These are phyloP conservation scores for Pezizomycotina sp. DNA, from an alignment of 2,329 filamentous ascomycete species.

Conservation along the genomic window DNA sequence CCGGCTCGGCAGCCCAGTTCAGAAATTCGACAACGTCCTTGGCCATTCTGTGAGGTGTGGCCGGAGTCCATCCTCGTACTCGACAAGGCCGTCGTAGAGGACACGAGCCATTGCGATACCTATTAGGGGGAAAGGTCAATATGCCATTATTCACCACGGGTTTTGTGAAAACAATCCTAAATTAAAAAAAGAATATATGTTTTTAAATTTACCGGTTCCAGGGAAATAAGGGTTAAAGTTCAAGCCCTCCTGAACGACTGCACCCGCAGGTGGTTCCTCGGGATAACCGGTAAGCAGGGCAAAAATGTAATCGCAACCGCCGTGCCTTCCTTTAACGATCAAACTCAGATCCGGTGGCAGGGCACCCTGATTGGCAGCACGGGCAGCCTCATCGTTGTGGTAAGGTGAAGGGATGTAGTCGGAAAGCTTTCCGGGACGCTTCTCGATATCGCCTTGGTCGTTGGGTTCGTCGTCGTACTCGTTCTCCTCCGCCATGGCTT, in stretches of 20 bases:
- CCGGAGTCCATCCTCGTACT: conserved; percentile 96
- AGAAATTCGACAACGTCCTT: conserved; percentile 98
- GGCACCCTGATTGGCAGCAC: conserved; percentile 95
- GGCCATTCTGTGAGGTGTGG: conserved; percentile 95
- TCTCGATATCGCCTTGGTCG: conserved; percentile 93
- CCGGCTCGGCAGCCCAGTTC: conserved; percentile 96
- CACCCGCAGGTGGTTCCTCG: conserved; percentile 84
- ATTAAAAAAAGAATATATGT: conserved; percentile 2
- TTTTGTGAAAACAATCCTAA: background rate
- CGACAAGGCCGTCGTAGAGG: conserved; percentile 88
- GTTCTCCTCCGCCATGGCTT: conserved; percentile 90
- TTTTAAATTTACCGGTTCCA: conserved; percentile 53
- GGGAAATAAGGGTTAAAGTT: conserved; percentile 99
- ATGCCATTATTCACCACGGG: background rate
- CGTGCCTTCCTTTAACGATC: conserved; percentile 95
- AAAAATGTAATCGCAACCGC: conserved; percentile 98
- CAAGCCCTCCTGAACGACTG: conserved; percentile 67
- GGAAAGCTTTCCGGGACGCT: conserved; percentile 94
- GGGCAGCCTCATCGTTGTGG: conserved; percentile 97
- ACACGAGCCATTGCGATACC: conserved; percentile 96
- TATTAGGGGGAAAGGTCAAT: conserved; percentile 21
- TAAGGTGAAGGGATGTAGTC: conserved; percentile 92
- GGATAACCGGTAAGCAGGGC: conserved; percentile 91
- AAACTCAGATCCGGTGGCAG: conserved; percentile 92
- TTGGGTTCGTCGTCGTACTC: conserved; percentile 98